Evolutionary conservation across 768 basidiomycete genomes (phyloP).

Genomic region (Boletus eberwhitei): DNA sequence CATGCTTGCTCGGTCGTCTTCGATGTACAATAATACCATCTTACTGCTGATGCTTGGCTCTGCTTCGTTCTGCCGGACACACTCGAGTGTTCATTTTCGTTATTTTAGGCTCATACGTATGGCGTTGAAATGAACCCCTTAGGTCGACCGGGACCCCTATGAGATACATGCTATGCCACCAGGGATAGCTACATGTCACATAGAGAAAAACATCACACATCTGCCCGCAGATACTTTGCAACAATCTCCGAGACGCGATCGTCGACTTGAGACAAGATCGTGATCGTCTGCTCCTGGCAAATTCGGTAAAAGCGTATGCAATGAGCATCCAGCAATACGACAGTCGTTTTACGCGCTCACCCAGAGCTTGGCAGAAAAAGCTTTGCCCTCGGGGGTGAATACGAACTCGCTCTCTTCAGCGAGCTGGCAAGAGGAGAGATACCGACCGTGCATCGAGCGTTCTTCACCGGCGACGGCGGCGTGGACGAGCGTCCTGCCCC

Average conservation of each 20-base stretch:
- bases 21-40: constrained; percentile 18
- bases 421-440: constrained; percentile 21
- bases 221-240: constrained; percentile 4
- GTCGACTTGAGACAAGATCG: constrained; percentile 13
- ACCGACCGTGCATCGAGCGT: constrained; percentile 25
- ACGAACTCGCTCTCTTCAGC: constrained; percentile 29
- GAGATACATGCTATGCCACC: background rate
- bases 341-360: constrained; percentile 11
- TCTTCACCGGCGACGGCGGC: constrained; percentile 23
- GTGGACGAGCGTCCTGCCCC: constrained; percentile 31
- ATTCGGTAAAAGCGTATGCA: background rate
- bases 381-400: constrained; percentile 26
- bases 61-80: background rate
- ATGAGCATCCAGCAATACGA: background rate
- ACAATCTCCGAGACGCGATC: constrained; percentile 15
- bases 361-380: constrained; percentile 27
- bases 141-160: background rate
- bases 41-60: background rate
- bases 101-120: too few species aligned
- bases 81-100: background rate
- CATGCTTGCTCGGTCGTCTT: constrained; percentile 2
- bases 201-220: background rate
- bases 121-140: background rate
- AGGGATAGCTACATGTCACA: background rate
- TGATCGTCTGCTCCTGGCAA: constrained; percentile 14